Evolutionary conservation across 495 filamentous ascomycete species (phyloP), one percentile per base, ranked within the genome.

Genomic region (Chaetomium cochliodes): DNA sequence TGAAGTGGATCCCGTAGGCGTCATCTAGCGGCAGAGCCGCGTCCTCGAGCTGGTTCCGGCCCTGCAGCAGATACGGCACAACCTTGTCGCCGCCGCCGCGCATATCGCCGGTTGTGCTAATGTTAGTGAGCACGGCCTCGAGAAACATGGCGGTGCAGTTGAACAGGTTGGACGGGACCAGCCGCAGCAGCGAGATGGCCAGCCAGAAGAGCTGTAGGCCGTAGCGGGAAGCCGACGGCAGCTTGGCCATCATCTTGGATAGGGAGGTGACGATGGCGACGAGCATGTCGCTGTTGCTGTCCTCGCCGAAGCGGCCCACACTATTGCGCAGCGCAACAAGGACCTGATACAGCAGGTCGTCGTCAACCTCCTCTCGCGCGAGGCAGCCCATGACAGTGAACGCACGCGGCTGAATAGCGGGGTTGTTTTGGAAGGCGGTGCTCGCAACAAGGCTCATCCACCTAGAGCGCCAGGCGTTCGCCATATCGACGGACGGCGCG

Each of bases 361-460:
- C 86, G 59, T 89, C 86, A 0, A 88, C 86, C 70, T 88, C 86
- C 68, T 88, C 86, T 13, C 84, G 79, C 39, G 86, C 86, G 5
- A 89, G 75, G 63, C 86, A 88, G 13, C 86, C 86, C 86, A 89
- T 88, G 41, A 88, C 86, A 0, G 86, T 83, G 63, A 89, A 89
- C 28, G 86, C 86, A 23, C 84, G 77, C 20, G 86, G 85, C 69
- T 89, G 86, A 56, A 89, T 87, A 6, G 86, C 85, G 15, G 86
- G 86, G 67, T 89, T 89, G 67, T 84, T 88, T 72, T 89, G 86
- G 71, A 89, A 89, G 3, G 86, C 86, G 3, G 86, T 89, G 70
- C 85, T 88, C 22, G 86, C 86, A 44, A 89, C 86, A 20, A 89
- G 75, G 66, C 84, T 85, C 86, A 88, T 89, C 86, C 86, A 89